These are phyloP conservation scores for Datura wrightii DNA, from an alignment of 257 asterid species.

Conservation along the genomic window DNA sequence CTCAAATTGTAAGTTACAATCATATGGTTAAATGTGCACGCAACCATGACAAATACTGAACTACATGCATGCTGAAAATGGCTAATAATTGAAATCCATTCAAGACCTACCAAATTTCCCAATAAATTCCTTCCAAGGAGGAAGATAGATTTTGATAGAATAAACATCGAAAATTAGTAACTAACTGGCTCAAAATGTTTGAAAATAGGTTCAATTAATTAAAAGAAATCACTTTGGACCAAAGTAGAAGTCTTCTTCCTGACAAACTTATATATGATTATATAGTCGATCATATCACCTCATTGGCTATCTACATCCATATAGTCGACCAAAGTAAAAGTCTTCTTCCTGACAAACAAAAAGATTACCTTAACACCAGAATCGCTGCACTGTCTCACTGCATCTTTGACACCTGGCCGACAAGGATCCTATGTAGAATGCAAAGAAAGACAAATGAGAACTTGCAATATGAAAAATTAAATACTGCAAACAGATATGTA, in stretches of 20 bases:
- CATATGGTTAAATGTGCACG: conserved; percentile 9
- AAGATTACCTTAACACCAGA: conserved; percentile 87
- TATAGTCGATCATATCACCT: conserved; percentile 3
- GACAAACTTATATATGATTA: conserved; percentile 16
- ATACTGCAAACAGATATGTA: conserved; percentile 13
- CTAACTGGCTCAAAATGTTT: conserved; percentile 8
- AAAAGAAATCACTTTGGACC: conserved; percentile 11
- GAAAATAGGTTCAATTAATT: conserved; percentile 11
- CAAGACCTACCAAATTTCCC: conserved; percentile 9
- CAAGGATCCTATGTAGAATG: conserved; percentile 82
- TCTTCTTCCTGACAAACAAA: background rate
- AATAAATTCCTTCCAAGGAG: background rate
- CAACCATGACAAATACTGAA: conserved; percentile 9
- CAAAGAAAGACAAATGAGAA: conserved; percentile 24
- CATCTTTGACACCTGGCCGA: conserved; percentile 96
- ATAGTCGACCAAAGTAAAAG: too few species aligned
- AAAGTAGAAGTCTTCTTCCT: background rate
- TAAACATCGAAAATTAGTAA: background rate
- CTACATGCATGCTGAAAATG: background rate
- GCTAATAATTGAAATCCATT: background rate
- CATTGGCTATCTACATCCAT: background rate
- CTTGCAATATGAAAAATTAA: conserved; percentile 3
- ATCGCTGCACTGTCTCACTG: conserved; percentile 78
- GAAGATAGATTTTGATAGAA: conserved; percentile 8
- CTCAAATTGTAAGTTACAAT: conserved; percentile 19